Evolutionary conservation across 257 asterid genomes (phyloP).

Genomic region (Solanum neorickii): DNA sequence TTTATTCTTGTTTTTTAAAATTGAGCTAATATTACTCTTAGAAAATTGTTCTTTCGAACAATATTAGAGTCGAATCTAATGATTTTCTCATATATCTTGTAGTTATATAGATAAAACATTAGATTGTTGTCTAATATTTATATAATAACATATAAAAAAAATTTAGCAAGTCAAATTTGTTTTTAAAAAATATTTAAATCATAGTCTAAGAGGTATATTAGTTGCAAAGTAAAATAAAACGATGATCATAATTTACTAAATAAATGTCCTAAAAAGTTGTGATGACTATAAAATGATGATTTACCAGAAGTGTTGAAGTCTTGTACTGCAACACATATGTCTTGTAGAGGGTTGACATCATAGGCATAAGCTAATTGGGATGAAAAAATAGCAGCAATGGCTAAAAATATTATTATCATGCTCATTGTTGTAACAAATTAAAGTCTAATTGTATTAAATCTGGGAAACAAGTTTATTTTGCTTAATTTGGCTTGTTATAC

Average conservation of each 20-base stretch:
- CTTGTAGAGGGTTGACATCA: background rate
- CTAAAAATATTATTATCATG: background rate
- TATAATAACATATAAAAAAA: background rate
- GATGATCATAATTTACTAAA: background rate
- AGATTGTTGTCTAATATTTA: background rate
- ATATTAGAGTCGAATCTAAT: background rate
- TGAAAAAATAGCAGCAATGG: background rate
- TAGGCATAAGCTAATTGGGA: background rate
- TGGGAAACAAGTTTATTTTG: background rate
- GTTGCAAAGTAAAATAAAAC: background rate
- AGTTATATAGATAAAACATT: background rate
- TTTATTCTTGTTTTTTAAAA: no score
- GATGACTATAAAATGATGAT: background rate
- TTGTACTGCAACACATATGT: background rate
- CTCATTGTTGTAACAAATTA: background rate
- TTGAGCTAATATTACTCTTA: no score
- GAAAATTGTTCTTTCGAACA: no score
- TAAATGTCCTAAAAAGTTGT: background rate
- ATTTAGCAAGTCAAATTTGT: background rate
- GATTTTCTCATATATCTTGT: background rate
- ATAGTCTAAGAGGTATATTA: background rate
- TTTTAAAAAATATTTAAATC: fast-evolving
- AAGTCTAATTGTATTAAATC: background rate
- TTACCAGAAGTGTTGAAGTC: background rate
- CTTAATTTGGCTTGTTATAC: background rate